Percentiles rank a stretch among this genome's conserved stretches.
These are phyloP conservation scores for Fusarium coicis DNA, from an alignment of 2,329 filamentous ascomycete genomes.

Conservation along the genomic window DNA sequence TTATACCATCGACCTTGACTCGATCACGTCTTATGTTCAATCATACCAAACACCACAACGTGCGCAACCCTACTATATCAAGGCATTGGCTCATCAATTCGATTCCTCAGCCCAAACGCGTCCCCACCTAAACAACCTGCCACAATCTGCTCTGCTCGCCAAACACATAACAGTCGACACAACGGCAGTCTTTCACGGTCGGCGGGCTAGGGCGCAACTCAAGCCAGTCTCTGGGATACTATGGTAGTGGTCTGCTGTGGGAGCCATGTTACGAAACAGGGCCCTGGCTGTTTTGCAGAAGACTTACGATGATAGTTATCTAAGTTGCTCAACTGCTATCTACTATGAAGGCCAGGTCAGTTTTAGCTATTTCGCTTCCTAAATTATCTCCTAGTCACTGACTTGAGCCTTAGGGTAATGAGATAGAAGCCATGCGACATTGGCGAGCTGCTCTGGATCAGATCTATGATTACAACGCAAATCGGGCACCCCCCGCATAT, in stretches of 20 bases:
- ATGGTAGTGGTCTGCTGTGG: slow-evolving; percentile 39
- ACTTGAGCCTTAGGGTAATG: slow-evolving; percentile 74
- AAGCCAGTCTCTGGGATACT: slow-evolving; percentile 41
- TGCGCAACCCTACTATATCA: neutral
- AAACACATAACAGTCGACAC: neutral
- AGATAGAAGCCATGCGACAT: slow-evolving; percentile 87
- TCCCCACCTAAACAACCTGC: neutral
- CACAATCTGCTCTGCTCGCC: slow-evolving; percentile 20
- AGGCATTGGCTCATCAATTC: slow-evolving; percentile 2
- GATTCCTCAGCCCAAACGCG: slow-evolving; percentile 6
- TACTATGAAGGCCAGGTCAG: slow-evolving; percentile 93
- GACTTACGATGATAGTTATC: slow-evolving; percentile 96
- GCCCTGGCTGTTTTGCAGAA: slow-evolving; percentile 84
- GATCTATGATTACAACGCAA: slow-evolving; percentile 87
- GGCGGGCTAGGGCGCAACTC: slow-evolving; percentile 30
- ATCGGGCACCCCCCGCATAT: slow-evolving; percentile 75
- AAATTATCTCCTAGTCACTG: slow-evolving; percentile 16
- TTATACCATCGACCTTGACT: neutral
- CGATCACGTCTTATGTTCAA: neutral
- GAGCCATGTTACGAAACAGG: slow-evolving; percentile 65
- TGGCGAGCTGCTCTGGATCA: slow-evolving; percentile 91
- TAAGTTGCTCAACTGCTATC: slow-evolving; percentile 93
- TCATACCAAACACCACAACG: neutral
- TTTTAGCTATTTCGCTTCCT: neutral
- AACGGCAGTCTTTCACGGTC: slow-evolving; percentile 7